Base-by-base conservation (phyloP, 805 yeast genomes). In the Pichia deserticola region DNA sequence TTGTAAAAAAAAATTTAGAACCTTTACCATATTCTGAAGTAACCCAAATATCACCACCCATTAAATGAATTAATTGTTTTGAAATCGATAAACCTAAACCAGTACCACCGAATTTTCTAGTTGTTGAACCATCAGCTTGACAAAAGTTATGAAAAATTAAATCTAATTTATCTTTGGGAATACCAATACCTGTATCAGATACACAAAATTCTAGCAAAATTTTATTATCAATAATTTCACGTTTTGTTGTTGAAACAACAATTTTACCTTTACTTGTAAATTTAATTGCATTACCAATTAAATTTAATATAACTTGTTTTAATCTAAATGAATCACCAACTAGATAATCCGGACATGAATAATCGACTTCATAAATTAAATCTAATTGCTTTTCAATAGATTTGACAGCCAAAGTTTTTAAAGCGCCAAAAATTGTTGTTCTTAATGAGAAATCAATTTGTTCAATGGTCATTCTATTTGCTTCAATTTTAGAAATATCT, bases 31-130 rank as follows among this genome's bases (percentile, higher is more conserved):
- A 86, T 52, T 75, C 76, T 0, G 95, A 86, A 27, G 86, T 79
- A 30, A 89, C 96, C 96, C 96, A 87, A 54, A 88, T 87, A 55
- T 85, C 92, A 63, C 96, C 96, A 40, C 96, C 96, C 96, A 89
- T 88, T 55, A 88, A 74, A 60, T 86, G 90, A 60, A 89, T 88
- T 57, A 88, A 75, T 59, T 87, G 89, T 65, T 86, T 87, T 9
- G 96, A 89, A 64, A 88, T 88, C 3, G 95, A 86, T 49, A 88
- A 73, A 15, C 96, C 96, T 42, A 88, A 73, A 55, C 96, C 96
- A 4, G 96, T 89, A 60, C 96, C 96, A 59, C 96, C 96, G 64
- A 88, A 89, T 66, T 87, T 87, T 64, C 96, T 78, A 1, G 96
- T 88, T 2, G 96, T 88, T 5, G 95, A 86, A 40, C 96, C 96